Conservation (phyloP, 805 yeast genomes). For the Saccharomycopsis selenospora region DNA sequence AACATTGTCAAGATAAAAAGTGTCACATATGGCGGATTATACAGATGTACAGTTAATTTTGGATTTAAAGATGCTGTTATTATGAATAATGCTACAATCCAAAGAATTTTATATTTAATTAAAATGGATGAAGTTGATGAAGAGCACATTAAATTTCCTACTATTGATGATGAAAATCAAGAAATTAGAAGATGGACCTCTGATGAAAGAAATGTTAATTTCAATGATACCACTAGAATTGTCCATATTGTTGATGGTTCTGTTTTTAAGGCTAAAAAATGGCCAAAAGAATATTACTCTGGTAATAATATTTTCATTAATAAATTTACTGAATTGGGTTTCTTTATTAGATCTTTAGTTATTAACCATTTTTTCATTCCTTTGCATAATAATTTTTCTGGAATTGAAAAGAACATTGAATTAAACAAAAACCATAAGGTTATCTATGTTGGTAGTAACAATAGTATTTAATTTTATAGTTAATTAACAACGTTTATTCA, state of each 20-base stretch:
- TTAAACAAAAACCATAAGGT: slow-evolving; percentile 22
- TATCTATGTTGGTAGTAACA: slow-evolving; percentile 23
- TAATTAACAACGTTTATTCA: no score
- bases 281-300: neutral
- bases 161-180: neutral
- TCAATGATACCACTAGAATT: slow-evolving; percentile 24
- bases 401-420: slow-evolving; percentile 8
- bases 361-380: slow-evolving; percentile 21
- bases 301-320: slow-evolving; percentile 3
- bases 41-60: slow-evolving; percentile 40
- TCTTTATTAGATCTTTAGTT: slow-evolving; percentile 12
- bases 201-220: neutral
- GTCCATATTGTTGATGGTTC: slow-evolving; percentile 27
- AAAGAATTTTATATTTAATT: slow-evolving; percentile 21
- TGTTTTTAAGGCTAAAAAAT: slow-evolving; percentile 20
- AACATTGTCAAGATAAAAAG: slow-evolving; percentile 33
- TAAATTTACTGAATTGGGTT: neutral
- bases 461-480: slow-evolving; percentile 11
- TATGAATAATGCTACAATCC: slow-evolving; percentile 23
- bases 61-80: slow-evolving; percentile 41
- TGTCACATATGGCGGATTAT: slow-evolving; percentile 35
- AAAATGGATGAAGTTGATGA: slow-evolving; percentile 15
- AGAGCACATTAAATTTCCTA: slow-evolving; percentile 18
- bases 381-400: slow-evolving; percentile 21
- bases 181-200: neutral